These are phyloP conservation scores for Diaporthe batatas DNA, from an alignment of 2,329 filamentous ascomycete species.

Conservation along the genomic window DNA sequence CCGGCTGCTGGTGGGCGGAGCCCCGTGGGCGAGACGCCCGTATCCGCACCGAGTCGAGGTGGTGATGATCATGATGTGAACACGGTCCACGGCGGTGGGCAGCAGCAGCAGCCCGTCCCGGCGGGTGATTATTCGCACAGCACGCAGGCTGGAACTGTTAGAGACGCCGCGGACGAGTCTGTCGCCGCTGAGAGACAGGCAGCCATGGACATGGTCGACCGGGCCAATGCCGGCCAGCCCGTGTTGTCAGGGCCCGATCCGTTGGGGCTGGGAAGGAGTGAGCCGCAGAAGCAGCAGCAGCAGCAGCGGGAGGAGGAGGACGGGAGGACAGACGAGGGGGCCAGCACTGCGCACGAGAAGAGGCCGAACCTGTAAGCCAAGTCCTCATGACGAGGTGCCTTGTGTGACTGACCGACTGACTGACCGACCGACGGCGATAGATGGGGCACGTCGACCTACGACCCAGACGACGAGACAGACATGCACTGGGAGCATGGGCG, in stretches of 20 bases:
- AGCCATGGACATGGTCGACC: constrained; percentile 37
- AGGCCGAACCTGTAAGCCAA: too few relatives aligned
- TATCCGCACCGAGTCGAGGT: background rate
- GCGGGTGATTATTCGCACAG: background rate
- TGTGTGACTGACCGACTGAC: too few relatives aligned
- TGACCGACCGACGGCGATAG: too few relatives aligned
- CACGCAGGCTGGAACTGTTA: constrained; percentile 44
- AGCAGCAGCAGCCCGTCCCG: background rate
- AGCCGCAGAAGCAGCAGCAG: background rate
- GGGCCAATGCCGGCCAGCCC: constrained; percentile 30
- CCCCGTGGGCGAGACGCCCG: background rate
- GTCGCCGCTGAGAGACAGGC: constrained; percentile 16
- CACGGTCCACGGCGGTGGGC: constrained; percentile 12
- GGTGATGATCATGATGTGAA: constrained; percentile 3
- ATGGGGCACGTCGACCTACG: constrained; percentile 29
- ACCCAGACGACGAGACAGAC: constrained; percentile 37
- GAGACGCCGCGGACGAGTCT: constrained; percentile 10
- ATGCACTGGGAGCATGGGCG: constrained; percentile 40
- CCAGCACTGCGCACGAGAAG: background rate
- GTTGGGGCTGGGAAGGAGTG: constrained; percentile 24
- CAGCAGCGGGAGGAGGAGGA: background rate
- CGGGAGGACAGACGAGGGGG: background rate
- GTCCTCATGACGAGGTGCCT: too few relatives aligned
- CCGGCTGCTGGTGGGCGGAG: constrained; percentile 32
- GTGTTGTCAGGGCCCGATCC: constrained; percentile 30